phyloP scores from a whole-genome alignment of 345 rosid genomes.

The Citrus reticulata region DNA sequence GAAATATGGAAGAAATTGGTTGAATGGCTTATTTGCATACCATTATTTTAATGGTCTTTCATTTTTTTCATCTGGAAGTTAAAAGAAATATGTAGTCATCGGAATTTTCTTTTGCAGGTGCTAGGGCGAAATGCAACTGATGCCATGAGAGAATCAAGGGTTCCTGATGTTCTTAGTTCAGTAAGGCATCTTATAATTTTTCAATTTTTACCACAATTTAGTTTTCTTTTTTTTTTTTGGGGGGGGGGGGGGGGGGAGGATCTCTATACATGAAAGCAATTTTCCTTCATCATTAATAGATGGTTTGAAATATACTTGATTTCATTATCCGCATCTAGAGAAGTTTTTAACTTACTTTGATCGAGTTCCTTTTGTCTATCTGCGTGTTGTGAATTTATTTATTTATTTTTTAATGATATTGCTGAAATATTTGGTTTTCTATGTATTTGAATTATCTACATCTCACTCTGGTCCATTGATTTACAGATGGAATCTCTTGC shows the following conservation, averaged over 20 bases:
- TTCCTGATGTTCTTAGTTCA: conserved; percentile 48
- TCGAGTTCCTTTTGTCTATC: neutral
- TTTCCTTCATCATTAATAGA: neutral
- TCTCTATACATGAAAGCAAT: neutral
- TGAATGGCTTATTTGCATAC: neutral
- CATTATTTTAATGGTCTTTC: neutral
- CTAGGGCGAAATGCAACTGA: conserved; percentile 54
- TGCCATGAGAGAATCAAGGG: conserved; percentile 75
- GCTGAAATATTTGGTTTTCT: neutral
- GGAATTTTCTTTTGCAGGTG: conserved; percentile 39
- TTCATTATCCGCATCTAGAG: neutral
- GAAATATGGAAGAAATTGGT: neutral
- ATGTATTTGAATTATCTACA: neutral
- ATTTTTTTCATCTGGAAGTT: neutral
- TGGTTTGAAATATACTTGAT: neutral
- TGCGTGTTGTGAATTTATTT: neutral
- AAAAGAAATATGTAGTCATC: neutral
- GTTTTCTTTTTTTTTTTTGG: neutral
- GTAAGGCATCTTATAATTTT: conserved; percentile 24
- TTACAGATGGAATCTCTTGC: conserved; percentile 70
- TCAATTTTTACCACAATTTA: neutral
- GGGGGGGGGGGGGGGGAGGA: too few species aligned
- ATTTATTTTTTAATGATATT: neutral
- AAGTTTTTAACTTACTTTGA: neutral
- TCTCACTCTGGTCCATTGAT: conserved; percentile 1